Percentiles rank a stretch among this genome's conserved stretches.
phyloP scores from a whole-genome alignment of 805 yeast genomes.

The Wickerhamiella kurtzmanii region DNA sequence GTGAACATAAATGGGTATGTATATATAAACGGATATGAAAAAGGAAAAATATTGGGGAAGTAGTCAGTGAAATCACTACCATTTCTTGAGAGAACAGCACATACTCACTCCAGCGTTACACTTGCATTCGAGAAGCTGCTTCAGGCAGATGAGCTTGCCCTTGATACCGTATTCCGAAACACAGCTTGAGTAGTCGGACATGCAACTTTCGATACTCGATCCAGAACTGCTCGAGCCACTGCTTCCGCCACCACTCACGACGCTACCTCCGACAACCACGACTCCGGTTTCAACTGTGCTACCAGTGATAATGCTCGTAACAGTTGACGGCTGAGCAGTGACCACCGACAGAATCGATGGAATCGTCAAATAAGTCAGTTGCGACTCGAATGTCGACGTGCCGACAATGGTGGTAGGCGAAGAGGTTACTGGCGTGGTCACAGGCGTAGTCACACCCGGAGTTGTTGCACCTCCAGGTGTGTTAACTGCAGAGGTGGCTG shows the following conservation, averaged over 20 bases:
- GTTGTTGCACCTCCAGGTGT: background rate
- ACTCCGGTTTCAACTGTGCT: conserved; percentile 9
- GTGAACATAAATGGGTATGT: background rate
- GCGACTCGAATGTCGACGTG: conserved; percentile 1
- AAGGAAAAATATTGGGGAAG: background rate
- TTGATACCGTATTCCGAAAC: conserved; percentile 4
- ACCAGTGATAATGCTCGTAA: conserved; percentile 10
- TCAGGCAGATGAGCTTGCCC: conserved; percentile 15
- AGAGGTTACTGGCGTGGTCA: background rate
- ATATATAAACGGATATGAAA: background rate
- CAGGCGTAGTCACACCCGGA: background rate
- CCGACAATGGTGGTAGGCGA: background rate
- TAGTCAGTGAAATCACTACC: background rate
- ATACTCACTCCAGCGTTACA: conserved; percentile 19
- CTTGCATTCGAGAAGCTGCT: conserved; percentile 18
- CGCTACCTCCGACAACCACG: conserved; percentile 7
- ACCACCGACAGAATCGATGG: conserved; percentile 10
- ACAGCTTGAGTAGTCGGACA: conserved; percentile 14
- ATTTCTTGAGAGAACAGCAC: conserved; percentile 15
- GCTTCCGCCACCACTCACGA: conserved; percentile 3
- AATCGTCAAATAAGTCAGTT: conserved; percentile 5
- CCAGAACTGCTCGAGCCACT: conserved; percentile 11
- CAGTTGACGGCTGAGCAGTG: conserved; percentile 10
- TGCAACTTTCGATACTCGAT: conserved; percentile 16
- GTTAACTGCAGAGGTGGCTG: background rate